Percentiles rank a stretch among this genome's conserved stretches.
These are phyloP conservation scores for Populus nigra DNA, from an alignment of 345 rosid genomes.

Conservation along the genomic window DNA sequence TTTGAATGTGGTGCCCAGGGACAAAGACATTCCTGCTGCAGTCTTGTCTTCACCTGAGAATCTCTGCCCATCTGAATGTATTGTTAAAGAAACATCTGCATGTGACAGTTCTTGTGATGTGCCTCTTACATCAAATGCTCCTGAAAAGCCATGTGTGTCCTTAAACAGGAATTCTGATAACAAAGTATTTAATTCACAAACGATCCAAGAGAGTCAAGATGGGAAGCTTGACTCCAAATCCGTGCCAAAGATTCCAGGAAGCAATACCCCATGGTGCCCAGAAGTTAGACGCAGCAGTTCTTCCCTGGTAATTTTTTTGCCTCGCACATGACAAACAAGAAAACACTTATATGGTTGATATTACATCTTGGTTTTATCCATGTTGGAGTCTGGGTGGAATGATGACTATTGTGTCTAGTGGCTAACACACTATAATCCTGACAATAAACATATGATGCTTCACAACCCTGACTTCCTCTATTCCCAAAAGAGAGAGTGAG, in stretches of 20 bases:
- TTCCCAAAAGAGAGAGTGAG: too few relatives aligned
- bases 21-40: slow-evolving; percentile 29
- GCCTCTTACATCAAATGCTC: slow-evolving; percentile 14
- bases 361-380: background rate
- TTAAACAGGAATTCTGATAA: slow-evolving; percentile 30
- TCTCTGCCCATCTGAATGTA: slow-evolving; percentile 30
- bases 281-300: slow-evolving; percentile 34
- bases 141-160: slow-evolving; percentile 19
- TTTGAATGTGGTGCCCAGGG: slow-evolving; percentile 27
- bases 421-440: background rate
- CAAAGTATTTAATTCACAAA: slow-evolving; percentile 27
- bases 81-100: slow-evolving; percentile 34
- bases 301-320: slow-evolving; percentile 29
- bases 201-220: slow-evolving; percentile 25
- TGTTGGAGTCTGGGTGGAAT: background rate
- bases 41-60: slow-evolving; percentile 26
- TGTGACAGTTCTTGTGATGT: slow-evolving; percentile 29
- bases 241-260: slow-evolving; percentile 15
- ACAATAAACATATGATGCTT: background rate
- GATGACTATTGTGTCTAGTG: background rate
- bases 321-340: background rate
- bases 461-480: background rate
- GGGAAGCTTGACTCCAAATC: slow-evolving; percentile 23
- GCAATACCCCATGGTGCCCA: slow-evolving; percentile 18
- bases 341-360: background rate